Percentiles rank a stretch among this genome's conserved stretches.
phyloP scores from a whole-genome alignment of 2,329 filamentous ascomycete genomes.

The Pseudocercospora musae region DNA sequence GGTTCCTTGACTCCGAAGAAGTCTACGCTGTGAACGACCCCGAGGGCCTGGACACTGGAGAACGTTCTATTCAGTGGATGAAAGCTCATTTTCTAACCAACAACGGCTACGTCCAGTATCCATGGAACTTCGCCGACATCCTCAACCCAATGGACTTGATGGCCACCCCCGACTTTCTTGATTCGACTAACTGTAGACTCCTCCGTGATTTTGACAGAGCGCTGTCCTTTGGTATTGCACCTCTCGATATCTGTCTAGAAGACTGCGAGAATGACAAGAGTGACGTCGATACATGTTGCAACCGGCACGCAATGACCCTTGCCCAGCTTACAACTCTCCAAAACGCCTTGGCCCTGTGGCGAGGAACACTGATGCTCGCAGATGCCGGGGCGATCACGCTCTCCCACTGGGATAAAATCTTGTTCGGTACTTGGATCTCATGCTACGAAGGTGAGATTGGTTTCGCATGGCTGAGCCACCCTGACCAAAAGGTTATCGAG shows the following conservation, averaged over 20 bases:
- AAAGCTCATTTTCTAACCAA: not conserved
- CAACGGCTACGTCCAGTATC: not conserved
- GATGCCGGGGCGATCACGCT: slow-evolving; percentile 19
- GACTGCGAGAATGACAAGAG: not conserved
- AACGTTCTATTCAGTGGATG: not conserved
- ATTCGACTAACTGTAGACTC: slow-evolving; percentile 11
- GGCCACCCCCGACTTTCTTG: slow-evolving; percentile 12
- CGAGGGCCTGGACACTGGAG: not conserved
- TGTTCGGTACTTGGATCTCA: slow-evolving; percentile 17
- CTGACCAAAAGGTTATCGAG: not conserved
- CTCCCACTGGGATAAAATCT: slow-evolving; percentile 12
- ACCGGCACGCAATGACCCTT: slow-evolving; percentile 2
- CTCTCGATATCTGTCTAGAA: slow-evolving; percentile 3
- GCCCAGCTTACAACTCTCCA: slow-evolving; percentile 2
- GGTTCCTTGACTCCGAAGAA: slow-evolving; percentile 9
- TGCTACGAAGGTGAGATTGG: slow-evolving; percentile 24
- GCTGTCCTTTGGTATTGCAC: not conserved
- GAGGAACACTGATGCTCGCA: slow-evolving; percentile 15
- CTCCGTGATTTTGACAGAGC: slow-evolving; percentile 13
- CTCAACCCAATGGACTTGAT: slow-evolving; percentile 5
- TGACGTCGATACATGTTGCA: not conserved
- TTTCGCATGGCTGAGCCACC: slow-evolving; percentile 12
- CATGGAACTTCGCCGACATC: slow-evolving; percentile 21
- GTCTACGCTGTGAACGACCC: not conserved
- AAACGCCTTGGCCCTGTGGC: slow-evolving; percentile 4